A percentile compares a stretch with the other conserved stretches of the same genome.
Conservation (phyloP, 2,329 filamentous ascomycete genomes). For the Magnaporthiopsis poae region DNA sequence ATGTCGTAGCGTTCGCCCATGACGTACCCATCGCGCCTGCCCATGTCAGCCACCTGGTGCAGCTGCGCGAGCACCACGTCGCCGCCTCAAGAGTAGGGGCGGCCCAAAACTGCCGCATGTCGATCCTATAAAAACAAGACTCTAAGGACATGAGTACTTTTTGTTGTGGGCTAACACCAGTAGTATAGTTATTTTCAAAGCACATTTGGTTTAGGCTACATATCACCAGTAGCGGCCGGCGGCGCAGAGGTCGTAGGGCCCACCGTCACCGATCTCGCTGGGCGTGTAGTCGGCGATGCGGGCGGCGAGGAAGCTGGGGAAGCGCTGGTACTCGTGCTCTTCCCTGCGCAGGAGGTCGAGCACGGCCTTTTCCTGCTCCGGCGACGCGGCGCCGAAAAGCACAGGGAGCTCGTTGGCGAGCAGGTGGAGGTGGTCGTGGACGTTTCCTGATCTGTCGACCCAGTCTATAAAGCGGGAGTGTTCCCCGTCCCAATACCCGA, state of each 20-base stretch:
- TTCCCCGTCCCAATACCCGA: constrained; percentile 10
- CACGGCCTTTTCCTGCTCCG: constrained; percentile 4
- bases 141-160: no score
- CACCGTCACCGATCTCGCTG: constrained; percentile 12
- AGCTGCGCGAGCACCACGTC: constrained; percentile 11
- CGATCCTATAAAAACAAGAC: no score
- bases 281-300: constrained; percentile 11
- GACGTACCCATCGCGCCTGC: constrained; percentile 9
- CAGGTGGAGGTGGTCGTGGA: constrained; percentile 13
- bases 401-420: constrained; percentile 12
- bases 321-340: constrained; percentile 10
- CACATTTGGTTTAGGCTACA: no score
- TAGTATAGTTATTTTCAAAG: no score
- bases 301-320: constrained; percentile 11
- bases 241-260: constrained; percentile 13
- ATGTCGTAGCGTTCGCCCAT: constrained; percentile 14
- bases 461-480: constrained; percentile 11
- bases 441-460: constrained; percentile 10
- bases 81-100: no score
- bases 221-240: constrained; percentile 12
- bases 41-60: constrained; percentile 9
- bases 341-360: constrained; percentile 7
- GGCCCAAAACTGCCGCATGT: no score
- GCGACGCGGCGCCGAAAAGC: constrained; percentile 7
- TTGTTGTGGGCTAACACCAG: no score